Base-by-base conservation (phyloP, 345 rosid species). In the Syzygium oleosum region DNA sequence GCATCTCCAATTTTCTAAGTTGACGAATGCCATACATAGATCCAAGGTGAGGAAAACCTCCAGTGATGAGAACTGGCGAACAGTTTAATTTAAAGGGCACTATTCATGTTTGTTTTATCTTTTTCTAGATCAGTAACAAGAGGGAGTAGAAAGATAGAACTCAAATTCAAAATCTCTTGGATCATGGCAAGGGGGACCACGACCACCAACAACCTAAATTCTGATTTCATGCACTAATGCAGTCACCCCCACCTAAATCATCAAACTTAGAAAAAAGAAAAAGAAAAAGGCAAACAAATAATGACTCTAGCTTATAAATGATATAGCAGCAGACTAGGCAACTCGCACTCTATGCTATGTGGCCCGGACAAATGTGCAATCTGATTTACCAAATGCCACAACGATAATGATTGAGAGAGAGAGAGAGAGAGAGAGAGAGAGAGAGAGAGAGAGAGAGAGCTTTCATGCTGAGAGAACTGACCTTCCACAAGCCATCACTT, bases 401-500 rank as follows among this genome's bases (percentile, higher is more conserved):
- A 31, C 11, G 29, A 23, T 49, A 52, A 10, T 43, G 58, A 51
- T 7, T n/a, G 85, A 83, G 52, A 34, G 38, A 34, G 38, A 34
- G 41, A 38, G 41, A 38, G 41, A 38, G 41, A 38, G 41, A 38
- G 41, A 38, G 41, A 38, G 41, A 46, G 52, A 22, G 29, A 43
- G 52, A 80, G 31, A 49, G 52, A 49, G 53, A 41, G n/a, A 29
- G 58, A 63, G 22, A 63, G 27, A 86, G 77, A 86, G 80, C 65
- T 46, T 12, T 77, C 54, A 65, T 34, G 13, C 80, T 19, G 49
- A 80, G 22, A 87, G 85, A 6, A 55, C 55, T 23, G n/a, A 88
- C 89, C 89, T 88, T 88, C 89, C 89, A 88, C 84, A 88, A 78
- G n/a, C 89, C 89, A 88, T 88, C 89, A 55, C 89, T 88, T 78